phyloP scores from a whole-genome alignment of 75 land plant genomes.

The Selaginella moellendorffii region DNA sequence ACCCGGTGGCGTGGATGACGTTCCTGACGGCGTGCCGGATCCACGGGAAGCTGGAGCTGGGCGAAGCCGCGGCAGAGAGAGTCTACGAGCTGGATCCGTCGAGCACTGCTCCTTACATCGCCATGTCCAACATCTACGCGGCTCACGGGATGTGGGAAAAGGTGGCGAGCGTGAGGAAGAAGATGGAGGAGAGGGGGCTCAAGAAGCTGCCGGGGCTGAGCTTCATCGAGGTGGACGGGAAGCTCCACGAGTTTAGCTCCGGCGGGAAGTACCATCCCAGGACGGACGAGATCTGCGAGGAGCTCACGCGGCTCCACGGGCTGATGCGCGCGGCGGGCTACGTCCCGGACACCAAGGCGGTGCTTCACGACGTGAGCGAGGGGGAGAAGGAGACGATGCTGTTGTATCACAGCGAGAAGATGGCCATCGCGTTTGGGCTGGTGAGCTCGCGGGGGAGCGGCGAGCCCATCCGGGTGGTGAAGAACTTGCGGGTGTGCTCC shows the following conservation, averaged over 20 bases:
- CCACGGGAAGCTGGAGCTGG: slow-evolving; percentile 28
- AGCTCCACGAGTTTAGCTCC: not conserved
- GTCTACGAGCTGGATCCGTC: not conserved
- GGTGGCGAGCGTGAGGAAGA: not conserved
- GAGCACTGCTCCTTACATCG: not conserved
- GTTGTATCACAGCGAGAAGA: slow-evolving; percentile 1
- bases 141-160: not conserved
- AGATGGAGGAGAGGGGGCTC: slow-evolving; percentile 1
- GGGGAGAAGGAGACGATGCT: not conserved
- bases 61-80: slow-evolving; percentile 14
- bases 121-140: slow-evolving; percentile 2
- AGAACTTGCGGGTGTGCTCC: slow-evolving; percentile 12
- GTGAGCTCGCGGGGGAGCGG: not conserved
- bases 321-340: not conserved
- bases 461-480: not conserved
- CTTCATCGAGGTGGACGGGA: not conserved
- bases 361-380: not conserved
- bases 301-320: not conserved
- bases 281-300: not conserved
- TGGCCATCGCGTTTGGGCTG: slow-evolving; percentile 8
- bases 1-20: slow-evolving; percentile 33
- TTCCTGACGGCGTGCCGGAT: slow-evolving; percentile 25
- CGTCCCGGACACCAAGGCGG: not conserved
- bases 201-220: slow-evolving; percentile 4
- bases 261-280: not conserved